These are phyloP conservation scores for Taphrina flavorubra DNA, from an alignment of 1,139 yeast genomes.

Conservation along the genomic window DNA sequence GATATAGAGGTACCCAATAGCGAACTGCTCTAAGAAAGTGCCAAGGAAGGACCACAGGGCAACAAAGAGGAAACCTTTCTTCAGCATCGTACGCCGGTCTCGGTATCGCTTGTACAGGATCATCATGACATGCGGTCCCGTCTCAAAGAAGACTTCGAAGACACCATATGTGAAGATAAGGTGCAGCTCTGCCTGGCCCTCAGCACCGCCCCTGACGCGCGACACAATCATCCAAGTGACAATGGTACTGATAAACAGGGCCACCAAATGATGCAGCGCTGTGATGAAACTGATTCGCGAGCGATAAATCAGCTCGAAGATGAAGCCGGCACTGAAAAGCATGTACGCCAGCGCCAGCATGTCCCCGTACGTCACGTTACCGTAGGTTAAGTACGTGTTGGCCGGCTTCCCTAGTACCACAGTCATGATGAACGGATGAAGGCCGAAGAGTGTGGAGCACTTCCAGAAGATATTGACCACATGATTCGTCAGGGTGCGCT, in stretches of 20 bases:
- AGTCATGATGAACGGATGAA: conserved; percentile 31
- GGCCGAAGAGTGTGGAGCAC: conserved; percentile 18
- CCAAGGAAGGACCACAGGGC: conserved; percentile 23
- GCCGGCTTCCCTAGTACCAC: conserved; percentile 12
- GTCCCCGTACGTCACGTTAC: conserved; percentile 25
- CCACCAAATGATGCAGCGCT: conserved; percentile 25
- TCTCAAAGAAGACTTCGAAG: conserved; percentile 28
- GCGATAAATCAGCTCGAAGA: conserved; percentile 24
- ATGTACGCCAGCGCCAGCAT: conserved; percentile 18
- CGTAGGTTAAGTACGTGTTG: conserved; percentile 16
- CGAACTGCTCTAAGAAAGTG: conserved; percentile 26
- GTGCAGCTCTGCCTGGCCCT: conserved; percentile 28
- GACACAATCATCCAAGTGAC: conserved; percentile 18
- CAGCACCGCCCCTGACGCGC: conserved; percentile 18
- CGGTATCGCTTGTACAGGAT: conserved; percentile 18
- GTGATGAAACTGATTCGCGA: conserved; percentile 31
- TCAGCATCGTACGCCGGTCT: conserved; percentile 1
- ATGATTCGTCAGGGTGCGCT: conserved; percentile 30
- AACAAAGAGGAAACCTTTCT: conserved; percentile 20
- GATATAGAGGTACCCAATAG: conserved; percentile 18
- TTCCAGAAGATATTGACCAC: conserved; percentile 27
- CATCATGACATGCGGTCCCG: conserved; percentile 29
- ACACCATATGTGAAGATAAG: conserved; percentile 23
- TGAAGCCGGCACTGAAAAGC: conserved; percentile 30
- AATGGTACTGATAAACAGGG: conserved; percentile 21